A percentile compares a stretch with the other conserved stretches of the same genome.
phyloP scores from a whole-genome alignment of 139 green algal genomes.

The Tetradesmus lagerheimii region DNA sequence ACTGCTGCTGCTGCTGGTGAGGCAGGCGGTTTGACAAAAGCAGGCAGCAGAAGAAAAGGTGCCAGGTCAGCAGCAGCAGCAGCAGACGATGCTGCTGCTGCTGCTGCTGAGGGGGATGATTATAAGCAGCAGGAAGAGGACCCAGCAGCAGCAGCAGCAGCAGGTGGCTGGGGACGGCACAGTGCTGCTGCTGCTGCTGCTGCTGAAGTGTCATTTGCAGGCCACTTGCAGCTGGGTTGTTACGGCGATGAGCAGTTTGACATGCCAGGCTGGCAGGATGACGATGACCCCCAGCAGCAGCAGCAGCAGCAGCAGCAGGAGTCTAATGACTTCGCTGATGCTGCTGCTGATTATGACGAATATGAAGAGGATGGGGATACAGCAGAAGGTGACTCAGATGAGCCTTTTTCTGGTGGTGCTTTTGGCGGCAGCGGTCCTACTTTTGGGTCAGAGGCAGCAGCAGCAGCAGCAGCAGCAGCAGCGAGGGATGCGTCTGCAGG shows the following conservation, averaged over 20 bases:
- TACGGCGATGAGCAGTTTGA: not conserved
- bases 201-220: not conserved
- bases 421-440: not conserved
- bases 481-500: not conserved
- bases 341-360: not conserved
- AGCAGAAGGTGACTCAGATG: not conserved
- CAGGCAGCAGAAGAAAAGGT: not conserved
- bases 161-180: not conserved
- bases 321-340: not conserved
- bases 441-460: not conserved
- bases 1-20: not conserved
- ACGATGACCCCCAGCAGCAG: not conserved
- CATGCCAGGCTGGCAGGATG: not conserved
- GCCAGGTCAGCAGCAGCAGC: not conserved
- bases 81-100: not conserved
- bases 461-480: conserved; percentile 18
- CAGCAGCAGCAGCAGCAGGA: not conserved
- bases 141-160: not conserved
- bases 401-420: not conserved
- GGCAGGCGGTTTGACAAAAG: not conserved
- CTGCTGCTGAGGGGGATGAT: not conserved
- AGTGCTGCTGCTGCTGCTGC: not conserved
- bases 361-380: not conserved
- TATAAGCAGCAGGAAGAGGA: not conserved
- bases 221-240: not conserved